Percentiles rank a stretch among this genome's conserved stretches.
Conservation (phyloP, 805 yeast genomes). For the Yarrowia porcina region DNA sequence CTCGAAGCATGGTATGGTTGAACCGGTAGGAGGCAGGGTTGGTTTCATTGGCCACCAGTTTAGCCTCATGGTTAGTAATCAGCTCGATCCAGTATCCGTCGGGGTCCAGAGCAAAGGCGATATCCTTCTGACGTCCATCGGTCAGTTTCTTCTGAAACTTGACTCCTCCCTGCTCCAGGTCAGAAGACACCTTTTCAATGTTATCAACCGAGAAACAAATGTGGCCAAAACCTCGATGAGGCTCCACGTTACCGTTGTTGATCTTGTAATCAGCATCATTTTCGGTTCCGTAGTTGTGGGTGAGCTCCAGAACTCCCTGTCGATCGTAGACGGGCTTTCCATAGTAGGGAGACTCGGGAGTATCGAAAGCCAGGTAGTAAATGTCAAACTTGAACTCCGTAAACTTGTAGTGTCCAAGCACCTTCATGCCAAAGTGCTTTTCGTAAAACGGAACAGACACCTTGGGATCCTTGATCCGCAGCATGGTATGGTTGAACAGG, state of each 20-base stretch:
- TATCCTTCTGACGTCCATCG: conserved; percentile 90
- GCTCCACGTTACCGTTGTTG: conserved; percentile 81
- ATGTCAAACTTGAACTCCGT: conserved; percentile 59
- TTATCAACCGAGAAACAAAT: conserved; percentile 84
- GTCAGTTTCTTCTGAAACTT: conserved; percentile 74
- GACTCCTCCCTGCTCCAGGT: conserved; percentile 60
- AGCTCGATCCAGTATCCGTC: conserved; percentile 97
- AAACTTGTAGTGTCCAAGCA: conserved; percentile 51
- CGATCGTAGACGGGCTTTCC: conserved; percentile 42
- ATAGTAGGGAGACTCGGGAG: conserved; percentile 42
- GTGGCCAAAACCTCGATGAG: conserved; percentile 91
- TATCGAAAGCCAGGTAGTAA: conserved; percentile 63
- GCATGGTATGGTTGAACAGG: conserved; percentile 43
- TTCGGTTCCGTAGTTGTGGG: conserved; percentile 76
- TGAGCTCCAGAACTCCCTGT: conserved; percentile 76
- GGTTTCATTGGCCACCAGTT: conserved; percentile 37
- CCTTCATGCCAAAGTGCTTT: conserved; percentile 68
- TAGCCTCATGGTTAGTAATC: conserved; percentile 53
- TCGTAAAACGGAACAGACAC: conserved; percentile 69
- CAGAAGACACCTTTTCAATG: conserved; percentile 57
- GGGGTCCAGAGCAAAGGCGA: conserved; percentile 94
- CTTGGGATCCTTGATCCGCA: conserved; percentile 80
- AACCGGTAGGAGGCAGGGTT: conserved; percentile 47
- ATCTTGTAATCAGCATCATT: conserved; percentile 52
- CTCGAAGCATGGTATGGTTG: conserved; percentile 91